Percentiles rank a stretch among this genome's conserved stretches.
phyloP scores from a whole-genome alignment of 108 stramenopile genomes.

The Nitzschia sp. region DNA sequence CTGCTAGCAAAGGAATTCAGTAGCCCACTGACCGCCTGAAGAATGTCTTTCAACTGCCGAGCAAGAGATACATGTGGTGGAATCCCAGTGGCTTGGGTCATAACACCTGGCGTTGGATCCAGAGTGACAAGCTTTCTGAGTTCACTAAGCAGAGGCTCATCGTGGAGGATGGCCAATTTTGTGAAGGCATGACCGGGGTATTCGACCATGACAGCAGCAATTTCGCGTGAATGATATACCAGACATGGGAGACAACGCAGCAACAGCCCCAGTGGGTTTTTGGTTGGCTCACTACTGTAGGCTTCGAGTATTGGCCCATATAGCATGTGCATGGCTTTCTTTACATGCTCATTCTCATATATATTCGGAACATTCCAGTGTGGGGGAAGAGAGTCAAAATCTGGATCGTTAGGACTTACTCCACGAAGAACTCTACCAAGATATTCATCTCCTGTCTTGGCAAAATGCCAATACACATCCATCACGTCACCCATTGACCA shows the following conservation, averaged over 20 bases:
- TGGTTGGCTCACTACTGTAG: background rate
- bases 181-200: slow-evolving; percentile 29
- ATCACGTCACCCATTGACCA: slow-evolving; percentile 42
- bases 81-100: slow-evolving; percentile 29
- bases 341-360: background rate
- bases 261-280: slow-evolving; percentile 7
- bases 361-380: slow-evolving; percentile 23
- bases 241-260: slow-evolving; percentile 7
- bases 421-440: slow-evolving; percentile 35
- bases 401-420: slow-evolving; percentile 23
- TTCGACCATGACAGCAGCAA: slow-evolving; percentile 7
- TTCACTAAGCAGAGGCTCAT: slow-evolving; percentile 15
- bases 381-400: slow-evolving; percentile 36
- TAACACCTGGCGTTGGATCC: slow-evolving; percentile 30
- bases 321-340: background rate
- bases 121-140: slow-evolving; percentile 25
- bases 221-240: slow-evolving; percentile 34
- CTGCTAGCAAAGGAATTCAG: background rate
- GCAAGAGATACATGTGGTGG: slow-evolving; percentile 29
- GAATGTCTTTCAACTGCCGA: background rate
- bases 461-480: slow-evolving; percentile 48
- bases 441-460: slow-evolving; percentile 39
- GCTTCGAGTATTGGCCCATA: background rate
- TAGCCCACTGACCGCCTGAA: background rate
- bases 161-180: slow-evolving; percentile 23